These are phyloP conservation scores for Linum usitatissimum DNA, from an alignment of 345 rosid genomes.

Conservation along the genomic window DNA sequence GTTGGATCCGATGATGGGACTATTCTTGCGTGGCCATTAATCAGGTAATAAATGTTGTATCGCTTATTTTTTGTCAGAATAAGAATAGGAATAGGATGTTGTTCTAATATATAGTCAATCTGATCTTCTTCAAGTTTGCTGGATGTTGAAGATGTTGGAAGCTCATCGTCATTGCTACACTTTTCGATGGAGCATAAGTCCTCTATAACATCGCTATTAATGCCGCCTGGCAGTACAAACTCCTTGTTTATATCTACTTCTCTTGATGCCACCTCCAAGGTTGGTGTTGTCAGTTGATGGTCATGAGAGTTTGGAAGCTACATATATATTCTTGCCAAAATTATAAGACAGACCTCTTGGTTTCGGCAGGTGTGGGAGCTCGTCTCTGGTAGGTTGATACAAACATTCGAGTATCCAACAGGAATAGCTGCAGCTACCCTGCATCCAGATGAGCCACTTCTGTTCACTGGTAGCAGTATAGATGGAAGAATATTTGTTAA, in stretches of 20 bases:
- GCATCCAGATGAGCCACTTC: constrained; percentile 28
- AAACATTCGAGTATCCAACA: constrained; percentile 26
- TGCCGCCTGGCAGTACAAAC: constrained; percentile 16
- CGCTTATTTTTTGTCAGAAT: neutral
- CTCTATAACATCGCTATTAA: constrained; percentile 33
- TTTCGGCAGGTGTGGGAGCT: constrained; percentile 38
- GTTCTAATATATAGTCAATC: constrained; percentile 11
- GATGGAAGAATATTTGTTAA: constrained; percentile 40
- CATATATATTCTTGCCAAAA: neutral
- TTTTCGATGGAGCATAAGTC: constrained; percentile 30
- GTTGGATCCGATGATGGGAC: constrained; percentile 42
- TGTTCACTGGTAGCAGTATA: constrained; percentile 26
- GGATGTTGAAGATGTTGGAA: constrained; percentile 25
- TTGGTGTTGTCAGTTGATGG: constrained; percentile 4
- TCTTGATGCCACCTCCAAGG: constrained; percentile 46
- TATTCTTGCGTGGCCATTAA: constrained; percentile 35
- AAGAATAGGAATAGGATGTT: constrained; percentile 8
- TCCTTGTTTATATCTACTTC: constrained; percentile 37
- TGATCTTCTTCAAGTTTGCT: constrained; percentile 21
- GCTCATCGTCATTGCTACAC: constrained; percentile 22
- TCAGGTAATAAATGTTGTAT: constrained; percentile 28
- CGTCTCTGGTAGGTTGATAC: constrained; percentile 29
- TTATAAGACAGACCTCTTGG: neutral
- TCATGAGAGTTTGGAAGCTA: neutral
- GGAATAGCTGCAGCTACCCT: constrained; percentile 33